Evolutionary conservation across 768 basidiomycete genomes (phyloP), one percentile per base, ranked within the genome.

Genomic region (Phylloporus scabripes): DNA sequence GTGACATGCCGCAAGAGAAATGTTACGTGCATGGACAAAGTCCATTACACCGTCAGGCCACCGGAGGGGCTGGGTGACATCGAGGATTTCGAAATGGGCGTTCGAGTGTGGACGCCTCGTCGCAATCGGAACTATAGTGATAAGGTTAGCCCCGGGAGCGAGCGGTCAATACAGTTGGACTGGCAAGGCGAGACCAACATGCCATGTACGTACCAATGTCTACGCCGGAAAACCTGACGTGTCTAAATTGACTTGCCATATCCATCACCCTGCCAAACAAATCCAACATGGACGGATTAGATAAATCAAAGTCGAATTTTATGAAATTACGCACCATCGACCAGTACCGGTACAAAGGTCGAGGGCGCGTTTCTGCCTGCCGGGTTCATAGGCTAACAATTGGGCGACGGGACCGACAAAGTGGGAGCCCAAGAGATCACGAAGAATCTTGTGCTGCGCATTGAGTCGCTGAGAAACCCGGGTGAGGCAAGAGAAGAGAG

Each of bases 321-420:
- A 54, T 46, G 44, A 23, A 41, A 51, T 54, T 45, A 69, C 77
- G 47, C 53, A 86, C 88, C 88, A 92, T 67, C 61, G 68, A 5
- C 88, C 88, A 15, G 76, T 84, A 15, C 88, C 88, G 7, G 82
- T 85, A 54, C 88, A 82, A n/a, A 89, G 59, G 65, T 92, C 88
- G 42, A 92, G 72, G 38, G 74, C 84, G 51, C 74, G 73, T 64
- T 70, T 77, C 42, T 69, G 72, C 48, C 72, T 72, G 37, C 63
- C 69, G 5, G 66, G 60, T 36, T 67, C 63, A 23, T 59, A 57
- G 37, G 69, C 70, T 42, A 90, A 70, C 26, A 78, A 66, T 50
- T 80, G 71, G 28, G 58, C 54, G 21, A 88, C 78, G 33, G 85
- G 85, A 5, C 79, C 82, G 44, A 82, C 67, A 60, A 76, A 83